These are phyloP conservation scores for Agarophyton chilense DNA, from an alignment of 23 red algal species.

Conservation along the genomic window DNA sequence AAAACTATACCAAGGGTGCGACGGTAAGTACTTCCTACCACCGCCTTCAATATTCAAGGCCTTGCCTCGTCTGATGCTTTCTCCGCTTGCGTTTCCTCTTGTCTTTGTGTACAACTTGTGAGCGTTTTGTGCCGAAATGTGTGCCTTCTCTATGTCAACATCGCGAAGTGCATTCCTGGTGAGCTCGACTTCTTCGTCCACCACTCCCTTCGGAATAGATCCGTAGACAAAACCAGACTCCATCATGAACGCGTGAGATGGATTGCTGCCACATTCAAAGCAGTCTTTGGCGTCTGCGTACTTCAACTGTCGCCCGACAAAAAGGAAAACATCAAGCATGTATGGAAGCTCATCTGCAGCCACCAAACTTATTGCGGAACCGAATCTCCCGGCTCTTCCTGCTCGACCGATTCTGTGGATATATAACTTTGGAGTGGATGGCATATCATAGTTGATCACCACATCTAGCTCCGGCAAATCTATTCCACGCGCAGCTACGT, in stretches of 20 bases:
- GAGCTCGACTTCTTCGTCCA: constrained; percentile 74
- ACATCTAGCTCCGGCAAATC: constrained; percentile 92
- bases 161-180: constrained; percentile 5
- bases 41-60: constrained; percentile 25
- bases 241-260: constrained; percentile 40
- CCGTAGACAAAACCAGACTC: constrained; percentile 68
- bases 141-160: constrained; percentile 58
- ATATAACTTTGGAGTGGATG: constrained; percentile 92
- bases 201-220: constrained; percentile 46
- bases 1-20: constrained; percentile 74
- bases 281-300: not conserved
- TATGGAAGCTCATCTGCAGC: constrained; percentile 89
- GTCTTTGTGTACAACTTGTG: constrained; percentile 82
- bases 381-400: constrained; percentile 77
- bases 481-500: constrained; percentile 96
- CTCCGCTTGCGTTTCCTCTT: constrained; percentile 70
- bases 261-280: not conserved
- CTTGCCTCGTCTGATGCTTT: constrained; percentile 71
- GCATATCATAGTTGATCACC: constrained; percentile 91
- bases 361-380: constrained; percentile 71
- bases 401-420: constrained; percentile 94
- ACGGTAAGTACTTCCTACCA: constrained; percentile 32
- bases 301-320: constrained; percentile 40
- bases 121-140: constrained; percentile 65
- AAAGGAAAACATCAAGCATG: constrained; percentile 82